Conservation (phyloP, 495 filamentous ascomycete species). For the Penicillium ucsense region DNA sequence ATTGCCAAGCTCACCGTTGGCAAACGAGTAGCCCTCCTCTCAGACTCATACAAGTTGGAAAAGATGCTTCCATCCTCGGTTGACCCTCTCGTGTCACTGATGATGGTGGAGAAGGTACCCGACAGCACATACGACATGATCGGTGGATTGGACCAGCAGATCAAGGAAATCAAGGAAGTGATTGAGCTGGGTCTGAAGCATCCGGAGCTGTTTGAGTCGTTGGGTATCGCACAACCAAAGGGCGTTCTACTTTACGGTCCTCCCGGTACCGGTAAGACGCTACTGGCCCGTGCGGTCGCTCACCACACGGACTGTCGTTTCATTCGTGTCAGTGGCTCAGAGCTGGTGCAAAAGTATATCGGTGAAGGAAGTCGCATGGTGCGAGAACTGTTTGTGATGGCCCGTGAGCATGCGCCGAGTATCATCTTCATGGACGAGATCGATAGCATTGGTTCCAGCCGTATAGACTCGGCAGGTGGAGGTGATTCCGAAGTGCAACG, state of each 20-base stretch:
- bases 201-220: slow-evolving; percentile 95
- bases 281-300: slow-evolving; percentile 89
- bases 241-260: slow-evolving; percentile 96
- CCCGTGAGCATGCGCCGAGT: slow-evolving; percentile 94
- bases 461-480: slow-evolving; percentile 88
- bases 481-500: slow-evolving; percentile 99
- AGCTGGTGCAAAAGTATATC: slow-evolving; percentile 98
- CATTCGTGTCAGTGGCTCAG: slow-evolving; percentile 91
- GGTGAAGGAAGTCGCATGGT: slow-evolving; percentile 98
- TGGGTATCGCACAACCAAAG: slow-evolving; percentile 97
- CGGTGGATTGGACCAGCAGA: slow-evolving; percentile 95
- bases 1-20: slow-evolving; percentile 91
- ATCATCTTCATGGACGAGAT: slow-evolving; percentile 99
- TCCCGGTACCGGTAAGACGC: slow-evolving; percentile 93
- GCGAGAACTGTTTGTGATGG: slow-evolving; percentile 98
- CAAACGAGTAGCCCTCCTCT: slow-evolving; percentile 93
- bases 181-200: slow-evolving; percentile 98
- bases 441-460: slow-evolving; percentile 94
- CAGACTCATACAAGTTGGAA: slow-evolving; percentile 94
- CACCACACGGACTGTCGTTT: slow-evolving; percentile 99
- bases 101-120: slow-evolving; percentile 99
- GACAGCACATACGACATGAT: slow-evolving; percentile 99
- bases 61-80: slow-evolving; percentile 97
- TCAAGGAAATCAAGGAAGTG: slow-evolving; percentile 99
- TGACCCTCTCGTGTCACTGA: slow-evolving; percentile 97